These are phyloP conservation scores for Pugionium cornutum DNA, from an alignment of 345 rosid genomes.

Conservation along the genomic window DNA sequence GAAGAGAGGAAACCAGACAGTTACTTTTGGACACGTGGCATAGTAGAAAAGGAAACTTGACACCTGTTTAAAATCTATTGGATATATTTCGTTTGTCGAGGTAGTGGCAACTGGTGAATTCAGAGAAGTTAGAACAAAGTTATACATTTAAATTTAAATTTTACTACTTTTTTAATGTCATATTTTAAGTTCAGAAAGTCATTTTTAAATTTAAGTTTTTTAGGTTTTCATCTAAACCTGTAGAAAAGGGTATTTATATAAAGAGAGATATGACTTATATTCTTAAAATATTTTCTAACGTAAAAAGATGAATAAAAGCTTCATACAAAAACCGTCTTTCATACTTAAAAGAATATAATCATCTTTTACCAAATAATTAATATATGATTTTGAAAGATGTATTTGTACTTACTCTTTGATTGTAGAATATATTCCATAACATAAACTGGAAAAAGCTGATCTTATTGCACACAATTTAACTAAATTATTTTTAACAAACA, in stretches of 20 bases:
- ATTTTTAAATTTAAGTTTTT: too few relatives aligned
- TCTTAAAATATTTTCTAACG: not conserved
- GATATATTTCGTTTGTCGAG: slow-evolving; percentile 15
- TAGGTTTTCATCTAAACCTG: too few relatives aligned
- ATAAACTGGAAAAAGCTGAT: slow-evolving; percentile 29
- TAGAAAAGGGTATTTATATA: too few relatives aligned
- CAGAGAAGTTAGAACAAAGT: too few relatives aligned
- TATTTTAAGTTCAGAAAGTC: too few relatives aligned
- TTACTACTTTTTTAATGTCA: not conserved
- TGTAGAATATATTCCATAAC: slow-evolving; percentile 37
- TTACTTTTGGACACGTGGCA: slow-evolving; percentile 11
- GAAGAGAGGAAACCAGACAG: not conserved
- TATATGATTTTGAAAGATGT: not conserved
- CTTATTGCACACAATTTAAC: slow-evolving; percentile 7
- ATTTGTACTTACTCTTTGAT: slow-evolving; percentile 25
- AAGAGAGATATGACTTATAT: not conserved
- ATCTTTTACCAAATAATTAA: not conserved
- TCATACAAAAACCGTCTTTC: not conserved
- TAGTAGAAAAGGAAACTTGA: slow-evolving; percentile 4
- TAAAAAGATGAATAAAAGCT: slow-evolving; percentile 27
- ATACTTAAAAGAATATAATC: slow-evolving; percentile 2
- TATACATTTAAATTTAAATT: too few relatives aligned
- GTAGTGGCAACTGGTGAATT: not conserved
- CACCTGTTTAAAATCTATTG: slow-evolving; percentile 6
- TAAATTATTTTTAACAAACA: not conserved